Base-by-base conservation (phyloP, 2,329 filamentous ascomycete genomes). In the Aureobasidium sp. region DNA sequence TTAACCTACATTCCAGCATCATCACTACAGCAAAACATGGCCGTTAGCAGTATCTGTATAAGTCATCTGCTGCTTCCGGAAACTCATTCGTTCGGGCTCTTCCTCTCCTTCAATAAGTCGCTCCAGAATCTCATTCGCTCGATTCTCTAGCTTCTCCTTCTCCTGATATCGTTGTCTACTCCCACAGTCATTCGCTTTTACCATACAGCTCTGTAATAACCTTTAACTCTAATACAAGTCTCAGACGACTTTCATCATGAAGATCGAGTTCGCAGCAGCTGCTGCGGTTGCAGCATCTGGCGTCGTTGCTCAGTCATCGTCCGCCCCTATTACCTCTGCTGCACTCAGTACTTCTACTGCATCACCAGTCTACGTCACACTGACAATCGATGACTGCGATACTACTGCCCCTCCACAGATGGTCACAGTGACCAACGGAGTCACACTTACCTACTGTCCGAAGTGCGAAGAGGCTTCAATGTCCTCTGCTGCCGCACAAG, bases 371-470 rank as follows among this genome's bases (percentile, higher is more conserved):
- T 72, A 70, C 63, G 68, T 68, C 17, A 74, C 71, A 5, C 65
- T 72, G 57, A 73, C 70, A 13, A 67, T 68, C 66, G 67, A 69
- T 60, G 67, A 71, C 63, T 75, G 73, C 69, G 65, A 69, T 29
- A 69, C 65, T 59, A 61, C 64, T 20, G 65, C 69, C 5, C 65
- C 69, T 50, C 67, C 69, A 63, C 71, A 67, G 9, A 65, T 74
- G 64, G 68, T 73, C 63, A 74, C 73, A 29, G 66, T 74, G 59
- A 73, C 71, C 15, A 65, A 71, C 12, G 70, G 70, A 36, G 64
- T 71, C 20, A 75, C 72, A 7, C 68, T 73, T 46, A 75, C 73
- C 8, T 72, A 71, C 68, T 75, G 73, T 65, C 72, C 72, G 20
- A 66, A 69, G 59, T 75, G 73, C 65, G 63, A 69, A 46, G 57